Evolutionary conservation across 176 grass and related monocot species (phyloP).

Genomic region (Rhynchospora breviuscula): DNA sequence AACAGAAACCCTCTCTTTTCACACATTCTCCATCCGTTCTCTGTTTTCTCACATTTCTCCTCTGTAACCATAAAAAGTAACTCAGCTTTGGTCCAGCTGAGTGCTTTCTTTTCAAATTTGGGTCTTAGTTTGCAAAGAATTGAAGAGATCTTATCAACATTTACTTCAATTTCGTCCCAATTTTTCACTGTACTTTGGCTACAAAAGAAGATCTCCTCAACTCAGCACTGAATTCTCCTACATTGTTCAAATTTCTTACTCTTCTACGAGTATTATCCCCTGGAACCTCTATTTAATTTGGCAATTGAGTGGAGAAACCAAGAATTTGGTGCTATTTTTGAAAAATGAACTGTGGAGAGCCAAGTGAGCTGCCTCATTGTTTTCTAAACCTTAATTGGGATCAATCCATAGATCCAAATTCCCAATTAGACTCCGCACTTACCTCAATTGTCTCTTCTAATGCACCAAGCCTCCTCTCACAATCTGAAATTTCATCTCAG

Average conservation of each 20-base stretch:
- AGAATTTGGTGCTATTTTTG: conserved; percentile 23
- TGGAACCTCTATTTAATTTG: neutral
- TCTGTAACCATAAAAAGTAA: neutral
- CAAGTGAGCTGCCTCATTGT: conserved; percentile 48
- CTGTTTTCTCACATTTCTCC: conserved; percentile 15
- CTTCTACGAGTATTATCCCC: neutral
- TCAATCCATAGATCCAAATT: conserved; percentile 53
- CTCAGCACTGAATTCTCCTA: conserved; percentile 3
- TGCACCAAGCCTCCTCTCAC: conserved; percentile 47
- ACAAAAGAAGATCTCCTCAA: conserved; percentile 16
- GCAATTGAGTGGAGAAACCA: conserved; percentile 24
- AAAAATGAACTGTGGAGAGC: conserved; percentile 73
- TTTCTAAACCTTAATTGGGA: conserved; percentile 96
- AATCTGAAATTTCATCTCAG: conserved; percentile 59
- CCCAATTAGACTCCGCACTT: conserved; percentile 42
- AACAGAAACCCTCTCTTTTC: neutral
- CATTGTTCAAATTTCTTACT: conserved; percentile 8
- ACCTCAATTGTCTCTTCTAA: conserved; percentile 62
- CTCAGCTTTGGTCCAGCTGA: neutral
- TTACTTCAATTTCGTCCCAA: neutral
- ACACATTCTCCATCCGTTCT: conserved; percentile 9
- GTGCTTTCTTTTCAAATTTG: neutral
- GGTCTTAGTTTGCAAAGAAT: neutral
- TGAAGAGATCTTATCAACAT: conserved; percentile 1
- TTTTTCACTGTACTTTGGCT: neutral